Percentiles rank a stretch among this genome's conserved stretches.
These are phyloP conservation scores for Coemansia sp. DNA, from an alignment of 192 early-diverging fungal species.

Conservation along the genomic window DNA sequence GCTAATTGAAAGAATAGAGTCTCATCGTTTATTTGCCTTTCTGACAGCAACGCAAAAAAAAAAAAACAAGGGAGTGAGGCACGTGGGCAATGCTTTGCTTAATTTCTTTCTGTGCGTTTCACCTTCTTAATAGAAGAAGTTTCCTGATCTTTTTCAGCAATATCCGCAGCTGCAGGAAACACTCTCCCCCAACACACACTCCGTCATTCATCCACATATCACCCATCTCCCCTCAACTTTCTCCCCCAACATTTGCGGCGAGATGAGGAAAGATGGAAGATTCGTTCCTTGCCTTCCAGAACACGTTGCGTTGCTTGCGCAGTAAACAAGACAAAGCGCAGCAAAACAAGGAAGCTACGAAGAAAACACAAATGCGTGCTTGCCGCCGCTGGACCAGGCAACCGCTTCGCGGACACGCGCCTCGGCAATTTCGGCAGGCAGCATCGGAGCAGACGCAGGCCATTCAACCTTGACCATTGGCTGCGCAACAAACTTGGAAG, in stretches of 20 bases:
- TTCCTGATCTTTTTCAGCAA: no score
- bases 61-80: no score
- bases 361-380: conserved; percentile 30
- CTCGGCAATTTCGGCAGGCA: conserved; percentile 4
- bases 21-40: no score
- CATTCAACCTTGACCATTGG: conserved; percentile 16
- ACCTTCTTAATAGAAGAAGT: no score
- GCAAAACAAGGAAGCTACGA: background rate
- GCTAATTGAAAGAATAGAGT: no score
- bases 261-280: background rate
- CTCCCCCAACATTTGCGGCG: background rate
- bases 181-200: no score
- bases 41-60: no score
- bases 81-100: no score
- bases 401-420: conserved; percentile 15
- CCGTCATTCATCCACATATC: no score
- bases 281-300: background rate
- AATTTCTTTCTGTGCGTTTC: no score
- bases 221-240: background rate
- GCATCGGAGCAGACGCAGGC: background rate
- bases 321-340: no score
- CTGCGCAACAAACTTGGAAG: conserved; percentile 20
- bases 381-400: conserved; percentile 22
- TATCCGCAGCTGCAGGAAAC: no score
- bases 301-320: background rate